Evolutionary conservation across 495 filamentous ascomycete genomes (phyloP).

Genomic region (Neurospora sp.): DNA sequence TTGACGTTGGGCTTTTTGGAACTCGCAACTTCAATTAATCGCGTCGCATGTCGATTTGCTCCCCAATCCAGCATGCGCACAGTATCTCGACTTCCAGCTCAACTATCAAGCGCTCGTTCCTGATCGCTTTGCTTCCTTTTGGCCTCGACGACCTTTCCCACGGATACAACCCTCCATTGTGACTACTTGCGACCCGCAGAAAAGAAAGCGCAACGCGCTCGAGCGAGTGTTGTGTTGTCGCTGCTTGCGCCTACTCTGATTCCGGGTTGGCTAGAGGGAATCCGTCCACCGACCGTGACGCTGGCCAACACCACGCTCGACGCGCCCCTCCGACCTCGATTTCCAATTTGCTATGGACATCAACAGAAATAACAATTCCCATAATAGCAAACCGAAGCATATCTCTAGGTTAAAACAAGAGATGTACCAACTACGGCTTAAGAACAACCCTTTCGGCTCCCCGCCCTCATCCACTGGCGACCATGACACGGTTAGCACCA

Average conservation of each 20-base stretch:
- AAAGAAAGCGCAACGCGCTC: not conserved
- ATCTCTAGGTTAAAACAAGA: conserved; percentile 27
- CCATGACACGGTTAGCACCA: conserved; percentile 40
- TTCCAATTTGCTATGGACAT: conserved; percentile 19
- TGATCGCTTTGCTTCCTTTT: not conserved
- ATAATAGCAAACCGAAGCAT: conserved; percentile 21
- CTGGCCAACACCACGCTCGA: conserved; percentile 10
- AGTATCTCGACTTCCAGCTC: not conserved
- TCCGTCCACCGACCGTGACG: not conserved
- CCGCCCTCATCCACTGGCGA: conserved; percentile 42
- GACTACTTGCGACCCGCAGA: not conserved
- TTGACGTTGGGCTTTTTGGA: not conserved
- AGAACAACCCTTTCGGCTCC: conserved; percentile 37
- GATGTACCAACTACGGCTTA: conserved; percentile 23
- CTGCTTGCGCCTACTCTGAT: not conserved
- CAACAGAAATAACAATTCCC: conserved; percentile 21
- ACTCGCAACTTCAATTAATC: not conserved
- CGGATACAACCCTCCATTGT: not conserved
- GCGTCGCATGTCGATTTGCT: not conserved
- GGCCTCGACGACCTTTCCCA: not conserved
- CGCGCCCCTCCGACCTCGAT: conserved; percentile 6
- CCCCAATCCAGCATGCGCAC: not conserved
- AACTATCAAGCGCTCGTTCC: not conserved
- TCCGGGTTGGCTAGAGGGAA: not conserved
- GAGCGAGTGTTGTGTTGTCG: not conserved